These are phyloP conservation scores for Kodamaea jinghongensis DNA, from an alignment of 805 yeast species.

Conservation along the genomic window DNA sequence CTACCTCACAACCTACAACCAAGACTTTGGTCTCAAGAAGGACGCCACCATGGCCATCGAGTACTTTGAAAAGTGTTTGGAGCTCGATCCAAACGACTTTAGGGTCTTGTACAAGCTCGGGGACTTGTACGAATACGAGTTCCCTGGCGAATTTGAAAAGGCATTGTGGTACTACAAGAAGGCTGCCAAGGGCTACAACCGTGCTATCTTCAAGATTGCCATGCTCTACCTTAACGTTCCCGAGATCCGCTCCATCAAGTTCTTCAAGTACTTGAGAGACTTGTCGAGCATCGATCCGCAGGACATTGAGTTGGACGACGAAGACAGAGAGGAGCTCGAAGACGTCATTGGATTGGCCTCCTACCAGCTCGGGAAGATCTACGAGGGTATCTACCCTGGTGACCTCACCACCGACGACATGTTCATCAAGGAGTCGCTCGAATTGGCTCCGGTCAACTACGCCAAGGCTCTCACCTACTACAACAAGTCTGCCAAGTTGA, in stretches of 20 bases:
- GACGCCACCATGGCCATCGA: slow-evolving; percentile 27
- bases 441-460: slow-evolving; percentile 41
- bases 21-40: slow-evolving; percentile 34
- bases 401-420: slow-evolving; percentile 36
- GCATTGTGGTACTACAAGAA: slow-evolving; percentile 35
- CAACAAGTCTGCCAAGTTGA: slow-evolving; percentile 41
- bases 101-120: slow-evolving; percentile 38
- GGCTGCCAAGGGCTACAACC: slow-evolving; percentile 44
- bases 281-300: slow-evolving; percentile 38
- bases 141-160: slow-evolving; percentile 26
- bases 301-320: slow-evolving; percentile 34
- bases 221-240: slow-evolving; percentile 36
- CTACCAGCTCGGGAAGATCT: slow-evolving; percentile 40
- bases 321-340: slow-evolving; percentile 39
- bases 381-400: slow-evolving; percentile 46
- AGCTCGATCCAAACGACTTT: slow-evolving; percentile 29
- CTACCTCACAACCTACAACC: slow-evolving; percentile 27
- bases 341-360: slow-evolving; percentile 42
- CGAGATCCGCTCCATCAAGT: slow-evolving; percentile 32
- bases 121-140: slow-evolving; percentile 36
- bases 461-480: slow-evolving; percentile 40
- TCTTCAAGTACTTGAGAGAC: slow-evolving; percentile 33
- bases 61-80: slow-evolving; percentile 32
- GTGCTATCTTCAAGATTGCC: slow-evolving; percentile 43
- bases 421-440: slow-evolving; percentile 32